Evolutionary conservation across 306 rosid genomes (phyloP).

Genomic region (Cyclanthera cordifolia): DNA sequence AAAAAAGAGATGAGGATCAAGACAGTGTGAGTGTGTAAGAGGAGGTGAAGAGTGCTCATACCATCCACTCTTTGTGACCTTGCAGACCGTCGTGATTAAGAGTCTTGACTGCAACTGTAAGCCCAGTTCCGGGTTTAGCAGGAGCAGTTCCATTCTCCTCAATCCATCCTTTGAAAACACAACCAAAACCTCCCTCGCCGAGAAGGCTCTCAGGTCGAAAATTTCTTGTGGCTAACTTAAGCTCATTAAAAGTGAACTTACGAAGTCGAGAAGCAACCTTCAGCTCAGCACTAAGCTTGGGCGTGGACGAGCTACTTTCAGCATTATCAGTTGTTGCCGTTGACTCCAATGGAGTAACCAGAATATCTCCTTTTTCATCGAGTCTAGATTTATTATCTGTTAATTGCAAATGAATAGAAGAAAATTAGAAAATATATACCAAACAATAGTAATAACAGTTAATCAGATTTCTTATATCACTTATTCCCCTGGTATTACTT

Average conservation of each 20-base stretch:
- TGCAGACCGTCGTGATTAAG: constrained; percentile 93
- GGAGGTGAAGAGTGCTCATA: constrained; percentile 23
- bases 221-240: constrained; percentile 86
- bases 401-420: constrained; percentile 15
- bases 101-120: constrained; percentile 93
- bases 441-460: not conserved
- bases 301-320: constrained; percentile 61
- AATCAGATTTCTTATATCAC: not conserved
- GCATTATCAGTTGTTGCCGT: constrained; percentile 54
- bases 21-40: not conserved
- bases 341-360: constrained; percentile 38
- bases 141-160: constrained; percentile 97
- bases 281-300: constrained; percentile 77
- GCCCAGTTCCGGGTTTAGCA: constrained; percentile 93
- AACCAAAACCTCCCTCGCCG: constrained; percentile 99
- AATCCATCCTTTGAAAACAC: constrained; percentile 96
- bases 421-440: not conserved
- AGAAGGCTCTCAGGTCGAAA: constrained; percentile 95
- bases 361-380: constrained; percentile 43
- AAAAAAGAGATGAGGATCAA: constrained; percentile 1
- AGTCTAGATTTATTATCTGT: constrained; percentile 39
- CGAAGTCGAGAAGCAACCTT: constrained; percentile 82
- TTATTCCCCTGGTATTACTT: not conserved
- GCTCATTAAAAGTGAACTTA: constrained; percentile 82
- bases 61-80: constrained; percentile 99